Evolutionary conservation across 2,329 filamentous ascomycete genomes (phyloP), one percentile per base, ranked within the genome.

Genomic region (Neoarthrinium moseri): DNA sequence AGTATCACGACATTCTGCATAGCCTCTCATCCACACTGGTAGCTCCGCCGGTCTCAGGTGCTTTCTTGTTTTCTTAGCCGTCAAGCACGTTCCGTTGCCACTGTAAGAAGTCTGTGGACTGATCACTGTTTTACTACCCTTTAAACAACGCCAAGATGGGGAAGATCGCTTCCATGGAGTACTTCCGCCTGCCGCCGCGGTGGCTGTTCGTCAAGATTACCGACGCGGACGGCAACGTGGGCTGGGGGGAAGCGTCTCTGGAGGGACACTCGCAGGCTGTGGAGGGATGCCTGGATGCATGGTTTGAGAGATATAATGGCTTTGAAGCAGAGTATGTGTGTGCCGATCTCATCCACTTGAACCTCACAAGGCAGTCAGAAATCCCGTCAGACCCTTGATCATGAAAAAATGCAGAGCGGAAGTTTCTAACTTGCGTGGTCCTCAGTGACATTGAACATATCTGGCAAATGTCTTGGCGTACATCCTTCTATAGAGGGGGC

Each of bases 191-290:
- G 7, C 83, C 84, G 36, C 87, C 87, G 12, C 74, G 87, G 32
- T 91, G 86, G 86, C 72, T 91, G 2, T 89, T 90, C 53, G 86
- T 90, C 53, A 91, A 90, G 62, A 78, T 91, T 51, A 83, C 78
- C 2, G 86, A 90, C 58, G 79, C 83, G 26, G 73, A 74, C 2
- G 84, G 80, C 4, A 72, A 79, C 26, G 69, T 74, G 41, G 87
- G 87, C 6, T 90, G 87, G 87, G 87, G 87, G 15, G 87, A 90
- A 61, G 85, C 83, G 0, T 86, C 84, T 0, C 67, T 91, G 1
- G 86, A 90, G 64, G 87, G 86, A 0, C 87, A 91, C 56, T 83
- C 82, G 1, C 77, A 87, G 47, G 84, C 86, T 2, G 84, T 91
- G 0, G 87, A 91, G 60, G 87, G 87, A 0, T 84, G 84, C 44